Percentiles rank a stretch among this genome's conserved stretches.
phyloP scores from a whole-genome alignment of 164 flowering plant genomes.

The Taxillus chinensis region DNA sequence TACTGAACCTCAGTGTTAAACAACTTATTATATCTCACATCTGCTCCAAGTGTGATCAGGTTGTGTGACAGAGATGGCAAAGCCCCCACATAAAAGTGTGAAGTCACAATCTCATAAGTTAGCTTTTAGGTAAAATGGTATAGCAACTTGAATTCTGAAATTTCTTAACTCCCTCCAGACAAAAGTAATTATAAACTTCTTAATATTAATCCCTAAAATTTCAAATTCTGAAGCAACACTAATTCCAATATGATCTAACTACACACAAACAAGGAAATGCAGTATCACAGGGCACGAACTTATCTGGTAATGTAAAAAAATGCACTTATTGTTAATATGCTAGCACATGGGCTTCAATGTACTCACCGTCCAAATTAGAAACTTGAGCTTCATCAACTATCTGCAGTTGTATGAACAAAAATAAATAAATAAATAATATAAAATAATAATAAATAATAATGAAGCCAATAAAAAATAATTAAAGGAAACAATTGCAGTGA shows the following conservation, averaged over 20 bases:
- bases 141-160: no score
- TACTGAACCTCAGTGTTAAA: no score
- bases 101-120: no score
- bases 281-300: not conserved
- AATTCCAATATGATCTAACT: not conserved
- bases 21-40: no score
- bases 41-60: no score
- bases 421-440: not conserved
- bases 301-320: not conserved
- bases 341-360: not conserved
- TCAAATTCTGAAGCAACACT: no score
- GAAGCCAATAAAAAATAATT: conserved; percentile 1
- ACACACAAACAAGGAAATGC: not conserved
- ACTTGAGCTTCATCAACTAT: conserved; percentile 24
- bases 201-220: no score
- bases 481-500: not conserved
- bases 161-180: no score
- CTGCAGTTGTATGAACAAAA: conserved; percentile 21
- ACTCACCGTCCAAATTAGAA: conserved; percentile 47
- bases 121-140: no score
- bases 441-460: conserved; percentile 4
- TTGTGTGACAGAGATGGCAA: no score
- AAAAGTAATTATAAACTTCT: no score
- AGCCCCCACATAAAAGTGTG: no score
- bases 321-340: not conserved